Conservation (phyloP, 257 asterid species). For the Gentiana dahurica region DNA sequence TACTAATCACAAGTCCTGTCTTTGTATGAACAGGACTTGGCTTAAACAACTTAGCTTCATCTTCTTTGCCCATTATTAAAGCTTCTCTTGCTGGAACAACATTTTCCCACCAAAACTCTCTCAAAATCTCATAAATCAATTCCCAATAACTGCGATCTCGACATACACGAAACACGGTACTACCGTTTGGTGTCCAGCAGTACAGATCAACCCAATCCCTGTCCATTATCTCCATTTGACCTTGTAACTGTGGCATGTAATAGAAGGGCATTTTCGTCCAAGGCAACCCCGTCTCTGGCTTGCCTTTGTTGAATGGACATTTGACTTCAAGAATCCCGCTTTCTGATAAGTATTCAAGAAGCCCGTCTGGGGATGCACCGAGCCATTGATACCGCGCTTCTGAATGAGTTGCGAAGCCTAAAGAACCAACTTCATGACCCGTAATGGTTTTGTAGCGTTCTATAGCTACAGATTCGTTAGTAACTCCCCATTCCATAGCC, state of each 20-base stretch:
- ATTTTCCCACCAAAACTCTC: slow-evolving; percentile 96
- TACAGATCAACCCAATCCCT: slow-evolving; percentile 89
- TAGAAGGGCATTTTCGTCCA: slow-evolving; percentile 78
- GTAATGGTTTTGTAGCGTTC: slow-evolving; percentile 84
- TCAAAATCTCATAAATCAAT: slow-evolving; percentile 48
- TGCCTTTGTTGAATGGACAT: slow-evolving; percentile 91
- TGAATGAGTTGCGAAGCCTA: slow-evolving; percentile 70
- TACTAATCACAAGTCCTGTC: slow-evolving; percentile 59
- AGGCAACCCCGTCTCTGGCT: slow-evolving; percentile 69
- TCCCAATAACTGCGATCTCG: slow-evolving; percentile 75
- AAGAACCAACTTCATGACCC: slow-evolving; percentile 58
- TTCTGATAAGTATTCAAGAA: slow-evolving; percentile 48
- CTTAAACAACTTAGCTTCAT: slow-evolving; percentile 47
- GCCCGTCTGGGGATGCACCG: slow-evolving; percentile 96
- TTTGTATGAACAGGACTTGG: slow-evolving; percentile 61
- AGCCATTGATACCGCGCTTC: slow-evolving; percentile 64
- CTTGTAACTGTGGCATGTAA: slow-evolving; percentile 98
- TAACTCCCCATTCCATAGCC: slow-evolving; percentile 98
- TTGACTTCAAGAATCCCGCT: slow-evolving; percentile 93
- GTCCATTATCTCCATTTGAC: slow-evolving; percentile 95
- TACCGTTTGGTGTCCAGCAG: slow-evolving; percentile 93
- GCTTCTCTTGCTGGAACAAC: slow-evolving; percentile 88
- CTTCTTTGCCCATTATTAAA: slow-evolving; percentile 46
- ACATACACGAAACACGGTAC: slow-evolving; percentile 64
- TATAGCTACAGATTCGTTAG: slow-evolving; percentile 69